A percentile compares a stretch with the other conserved stretches of the same genome.
Conservation (phyloP, 2,329 filamentous ascomycete species). For the Scedosporium apiospermum region DNA sequence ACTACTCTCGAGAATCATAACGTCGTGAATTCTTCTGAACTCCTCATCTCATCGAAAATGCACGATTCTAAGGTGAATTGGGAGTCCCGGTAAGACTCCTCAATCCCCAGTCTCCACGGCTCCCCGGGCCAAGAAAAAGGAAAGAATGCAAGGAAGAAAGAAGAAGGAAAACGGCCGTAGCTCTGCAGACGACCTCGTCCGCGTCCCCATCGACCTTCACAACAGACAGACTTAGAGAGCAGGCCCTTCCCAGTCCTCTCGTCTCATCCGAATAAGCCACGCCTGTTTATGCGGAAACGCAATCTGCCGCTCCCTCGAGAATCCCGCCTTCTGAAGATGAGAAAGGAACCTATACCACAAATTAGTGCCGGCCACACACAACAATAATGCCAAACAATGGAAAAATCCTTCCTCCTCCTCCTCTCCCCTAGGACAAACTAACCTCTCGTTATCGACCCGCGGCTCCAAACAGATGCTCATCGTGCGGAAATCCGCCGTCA, state of each 20-base stretch:
- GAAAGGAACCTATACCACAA: conserved; percentile 22
- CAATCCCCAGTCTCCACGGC: background rate
- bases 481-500: conserved; percentile 68
- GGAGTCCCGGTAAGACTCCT: too few species aligned
- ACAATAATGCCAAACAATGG: background rate
- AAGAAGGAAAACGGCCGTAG: background rate
- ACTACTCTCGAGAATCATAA: background rate
- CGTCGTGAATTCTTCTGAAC: background rate
- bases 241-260: conserved; percentile 73
- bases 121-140: background rate
- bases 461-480: conserved; percentile 81
- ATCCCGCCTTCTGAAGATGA: conserved; percentile 68
- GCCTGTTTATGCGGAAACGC: conserved; percentile 88
- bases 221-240: conserved; percentile 28
- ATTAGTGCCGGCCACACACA: conserved; percentile 2
- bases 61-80: too few species aligned
- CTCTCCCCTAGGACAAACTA: conserved; percentile 18
- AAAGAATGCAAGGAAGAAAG: background rate
- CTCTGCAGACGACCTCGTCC: background rate
- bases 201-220: background rate
- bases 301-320: conserved; percentile 78
- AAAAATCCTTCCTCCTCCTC: background rate
- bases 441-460: conserved; percentile 85
- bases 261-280: conserved; percentile 69
- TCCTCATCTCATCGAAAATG: background rate